Conservation (phyloP, 768 basidiomycete genomes). For the Trametes elegans region DNA sequence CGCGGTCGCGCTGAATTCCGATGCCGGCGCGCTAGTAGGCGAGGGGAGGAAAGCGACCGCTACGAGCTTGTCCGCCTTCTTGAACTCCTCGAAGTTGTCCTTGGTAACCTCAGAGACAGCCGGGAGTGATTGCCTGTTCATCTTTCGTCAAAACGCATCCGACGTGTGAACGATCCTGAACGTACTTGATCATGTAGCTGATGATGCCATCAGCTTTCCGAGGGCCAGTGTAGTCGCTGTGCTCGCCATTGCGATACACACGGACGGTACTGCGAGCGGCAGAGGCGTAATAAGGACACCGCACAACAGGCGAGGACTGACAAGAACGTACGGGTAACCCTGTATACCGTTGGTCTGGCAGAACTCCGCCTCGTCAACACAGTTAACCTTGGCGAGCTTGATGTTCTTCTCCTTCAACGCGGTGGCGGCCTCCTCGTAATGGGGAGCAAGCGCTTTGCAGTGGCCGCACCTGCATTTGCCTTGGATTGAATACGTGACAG, state of each 20-base stretch:
- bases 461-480: slow-evolving; percentile 74
- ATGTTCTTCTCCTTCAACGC: slow-evolving; percentile 87
- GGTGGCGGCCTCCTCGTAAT: slow-evolving; percentile 94
- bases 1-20: slow-evolving; percentile 78
- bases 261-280: slow-evolving; percentile 66
- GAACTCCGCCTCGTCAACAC: slow-evolving; percentile 89
- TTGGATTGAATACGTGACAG: background rate
- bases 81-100: slow-evolving; percentile 81
- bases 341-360: slow-evolving; percentile 86
- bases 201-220: slow-evolving; percentile 95
- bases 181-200: slow-evolving; percentile 94
- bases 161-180: slow-evolving; percentile 5
- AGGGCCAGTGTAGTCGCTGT: slow-evolving; percentile 81
- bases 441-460: slow-evolving; percentile 92
- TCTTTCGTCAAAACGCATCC: slow-evolving; percentile 10
- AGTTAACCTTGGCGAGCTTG: slow-evolving; percentile 95
- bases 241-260: slow-evolving; percentile 83
- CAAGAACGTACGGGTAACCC: slow-evolving; percentile 83
- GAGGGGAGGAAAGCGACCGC: slow-evolving; percentile 80
- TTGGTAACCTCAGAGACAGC: slow-evolving; percentile 83
- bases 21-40: slow-evolving; percentile 63
- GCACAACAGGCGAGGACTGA: background rate
- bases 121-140: slow-evolving; percentile 82
- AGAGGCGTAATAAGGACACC: background rate
- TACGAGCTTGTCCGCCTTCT: slow-evolving; percentile 86